Percentiles rank a stretch among this genome's conserved stretches.
Conservation (phyloP, 1,139 yeast genomes). For the Lodderomyces metapsilosis region DNA sequence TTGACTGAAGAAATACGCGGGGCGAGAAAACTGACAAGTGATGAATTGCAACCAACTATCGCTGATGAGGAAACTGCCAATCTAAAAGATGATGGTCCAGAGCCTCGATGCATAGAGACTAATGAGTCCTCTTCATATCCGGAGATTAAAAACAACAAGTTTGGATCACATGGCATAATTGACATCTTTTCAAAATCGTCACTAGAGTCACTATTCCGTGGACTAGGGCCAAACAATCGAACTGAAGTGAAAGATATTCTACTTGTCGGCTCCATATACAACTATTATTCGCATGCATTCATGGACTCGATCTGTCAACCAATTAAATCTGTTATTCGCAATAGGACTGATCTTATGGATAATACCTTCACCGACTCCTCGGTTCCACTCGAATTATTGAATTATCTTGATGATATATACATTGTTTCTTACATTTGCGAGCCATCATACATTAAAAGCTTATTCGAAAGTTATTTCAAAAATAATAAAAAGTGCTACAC, state of each 20-base stretch:
- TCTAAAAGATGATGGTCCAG: neutral
- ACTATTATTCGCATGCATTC: constrained; percentile 9
- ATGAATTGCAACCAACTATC: constrained; percentile 5
- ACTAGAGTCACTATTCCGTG: constrained; percentile 26
- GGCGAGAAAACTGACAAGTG: neutral
- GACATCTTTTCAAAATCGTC: constrained; percentile 35
- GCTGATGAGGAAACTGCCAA: constrained; percentile 6
- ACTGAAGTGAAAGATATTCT: constrained; percentile 19
- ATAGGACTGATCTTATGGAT: constrained; percentile 10
- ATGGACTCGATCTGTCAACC: constrained; percentile 13
- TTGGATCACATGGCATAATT: constrained; percentile 37
- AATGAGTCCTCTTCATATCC: neutral
- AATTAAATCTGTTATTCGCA: constrained; percentile 6
- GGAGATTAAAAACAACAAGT: constrained; percentile 10
- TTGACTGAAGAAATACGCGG: constrained; percentile 11
- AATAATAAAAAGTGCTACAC: constrained; percentile 3
- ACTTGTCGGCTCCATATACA: constrained; percentile 18
- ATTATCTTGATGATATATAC: constrained; percentile 8
- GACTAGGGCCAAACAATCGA: constrained; percentile 7
- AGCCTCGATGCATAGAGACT: no score
- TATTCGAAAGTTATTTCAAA: constrained; percentile 9
- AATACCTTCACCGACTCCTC: constrained; percentile 7
- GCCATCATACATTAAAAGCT: constrained; percentile 5
- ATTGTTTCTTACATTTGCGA: constrained; percentile 9
- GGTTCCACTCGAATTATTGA: constrained; percentile 10